These are phyloP conservation scores for Jaltomata sinuosa DNA, from an alignment of 257 asterid genomes.

Conservation along the genomic window DNA sequence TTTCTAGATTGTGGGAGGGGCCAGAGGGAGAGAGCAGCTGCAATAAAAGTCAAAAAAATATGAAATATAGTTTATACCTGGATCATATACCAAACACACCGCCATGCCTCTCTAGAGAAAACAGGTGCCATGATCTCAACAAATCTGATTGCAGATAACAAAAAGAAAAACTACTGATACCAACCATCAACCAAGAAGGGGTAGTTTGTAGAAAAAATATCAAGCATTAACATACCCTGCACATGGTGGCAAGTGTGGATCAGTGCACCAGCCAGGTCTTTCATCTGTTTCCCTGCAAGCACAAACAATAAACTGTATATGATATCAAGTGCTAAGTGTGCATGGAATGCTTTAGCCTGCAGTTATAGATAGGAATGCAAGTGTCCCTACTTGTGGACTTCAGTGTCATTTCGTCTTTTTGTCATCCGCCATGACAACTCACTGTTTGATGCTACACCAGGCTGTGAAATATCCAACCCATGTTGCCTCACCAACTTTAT, in stretches of 20 bases:
- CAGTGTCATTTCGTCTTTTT: slow-evolving; percentile 48
- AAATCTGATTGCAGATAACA: slow-evolving; percentile 37
- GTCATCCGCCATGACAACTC: slow-evolving; percentile 88
- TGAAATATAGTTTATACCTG: slow-evolving; percentile 38
- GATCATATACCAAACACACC: slow-evolving; percentile 92
- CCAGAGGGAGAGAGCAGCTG: neutral
- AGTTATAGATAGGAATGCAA: neutral
- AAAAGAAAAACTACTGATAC: neutral
- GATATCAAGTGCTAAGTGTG: neutral
- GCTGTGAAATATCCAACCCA: slow-evolving; percentile 83
- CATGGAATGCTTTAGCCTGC: neutral
- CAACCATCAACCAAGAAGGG: neutral
- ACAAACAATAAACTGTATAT: neutral
- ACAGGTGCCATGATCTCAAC: slow-evolving; percentile 99
- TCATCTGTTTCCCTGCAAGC: slow-evolving; percentile 62
- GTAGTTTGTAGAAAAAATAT: neutral
- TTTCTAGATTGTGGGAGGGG: neutral
- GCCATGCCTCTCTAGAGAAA: slow-evolving; percentile 92
- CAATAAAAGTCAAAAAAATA: slow-evolving; percentile 2
- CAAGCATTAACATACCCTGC: slow-evolving; percentile 65
- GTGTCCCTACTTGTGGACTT: slow-evolving; percentile 69
- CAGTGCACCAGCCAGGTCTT: slow-evolving; percentile 81
- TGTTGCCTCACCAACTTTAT: slow-evolving; percentile 69
- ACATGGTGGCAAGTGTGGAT: slow-evolving; percentile 89
- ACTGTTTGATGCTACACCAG: slow-evolving; percentile 70